Base-by-base conservation (phyloP, 208 protist genomes). In the Trypanosoma caninum region DNA sequence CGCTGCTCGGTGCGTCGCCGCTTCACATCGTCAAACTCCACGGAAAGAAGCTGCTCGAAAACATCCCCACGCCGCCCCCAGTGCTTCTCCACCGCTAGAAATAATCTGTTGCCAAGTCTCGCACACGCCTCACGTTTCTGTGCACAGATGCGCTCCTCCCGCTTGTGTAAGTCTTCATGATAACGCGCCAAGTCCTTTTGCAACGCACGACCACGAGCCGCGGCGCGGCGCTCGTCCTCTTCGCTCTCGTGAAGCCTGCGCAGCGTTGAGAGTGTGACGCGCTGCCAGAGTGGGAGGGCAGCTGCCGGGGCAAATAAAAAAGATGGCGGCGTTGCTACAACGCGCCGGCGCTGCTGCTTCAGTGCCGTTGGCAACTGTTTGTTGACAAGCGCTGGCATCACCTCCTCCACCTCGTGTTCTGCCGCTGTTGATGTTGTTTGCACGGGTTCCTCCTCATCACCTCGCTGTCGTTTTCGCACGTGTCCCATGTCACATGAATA, bases 11-110 rank as follows among this genome's bases (percentile, higher is more conserved):
- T 84, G 56, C 63, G 71, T 22, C 73, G 63, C 41, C 72, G 78
- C 69, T 91, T 91, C 42, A 86, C 53, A 2, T 79, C 75, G 18
- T 91, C 83, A 53, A 91, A 91, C 66, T 91, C 83, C 1, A 84
- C 77, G 27, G 69, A 70, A 34, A 83, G 31, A 31, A 94, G 42
- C 55, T 84, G 78, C 69, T 87, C 74, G 65, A 76, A 91, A 0
- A 61, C 59, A 31, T 91, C 84, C 10, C 76, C 81, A 13, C 76
- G 70, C 8, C 79, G 68, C 4, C 48, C 13, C 84, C 87, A 94
- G 37, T 69, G 78, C 50, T 72, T 69, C 28, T 63, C 60, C 10
- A 78, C 61, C 0, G 65, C 67, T 1, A 30, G 48, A 34, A 60
- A 71, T 11, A 91, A 57, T 20, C 69, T 66, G 34, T 65, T 66